Evolutionary conservation across 169 alveolate genomes (phyloP), one percentile per base, ranked within the genome.

Genomic region (Babesia bigemina): DNA sequence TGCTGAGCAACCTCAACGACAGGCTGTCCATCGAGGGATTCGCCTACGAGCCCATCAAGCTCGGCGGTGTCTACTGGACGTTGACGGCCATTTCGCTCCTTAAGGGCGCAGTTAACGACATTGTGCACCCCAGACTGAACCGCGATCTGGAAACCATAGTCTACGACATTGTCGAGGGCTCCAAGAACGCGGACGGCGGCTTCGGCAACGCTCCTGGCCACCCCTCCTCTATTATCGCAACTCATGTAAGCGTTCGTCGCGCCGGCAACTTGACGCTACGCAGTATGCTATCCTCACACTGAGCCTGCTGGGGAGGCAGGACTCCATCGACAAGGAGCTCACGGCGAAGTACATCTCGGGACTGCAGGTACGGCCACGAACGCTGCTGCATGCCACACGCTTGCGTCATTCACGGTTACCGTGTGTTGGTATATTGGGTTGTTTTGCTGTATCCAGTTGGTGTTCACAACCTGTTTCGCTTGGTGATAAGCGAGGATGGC

Each of bases 271-370:
- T 36, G 13, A 61, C 22, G 39, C 29, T 8, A 42, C 44, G n/a
- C 61, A 82, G 89, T 96, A 96, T 83, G 97, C 97, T 19, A 56
- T 96, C 12, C 91, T 96, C 63, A 71, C 89, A 0, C 84, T 93
- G 16, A 58, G 86, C 24, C 84, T 94, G 81, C 91, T 93, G 47
- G 91, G 91, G 55, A 78, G 89, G 29, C 69, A 90, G 45, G 90
- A 93, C 52, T 67, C 71, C 42, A 79, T 93, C 44, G 94, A 92
- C 63, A 69, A 74, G 44, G 94, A 94, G 13, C 76, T 63, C 47
- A 82, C 93, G 50, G 92, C 94, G 19, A 75, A 87, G 22, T 96
- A 91, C 84, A 92, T 96, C 36, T 87, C 94, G 50, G 52, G 90
- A 22, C 91, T 94, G 50, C 89, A 82, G 89, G 89, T 82, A 67